Evolutionary conservation across 2,329 filamentous ascomycete genomes (phyloP).

Genomic region (Neonectria ditissima): DNA sequence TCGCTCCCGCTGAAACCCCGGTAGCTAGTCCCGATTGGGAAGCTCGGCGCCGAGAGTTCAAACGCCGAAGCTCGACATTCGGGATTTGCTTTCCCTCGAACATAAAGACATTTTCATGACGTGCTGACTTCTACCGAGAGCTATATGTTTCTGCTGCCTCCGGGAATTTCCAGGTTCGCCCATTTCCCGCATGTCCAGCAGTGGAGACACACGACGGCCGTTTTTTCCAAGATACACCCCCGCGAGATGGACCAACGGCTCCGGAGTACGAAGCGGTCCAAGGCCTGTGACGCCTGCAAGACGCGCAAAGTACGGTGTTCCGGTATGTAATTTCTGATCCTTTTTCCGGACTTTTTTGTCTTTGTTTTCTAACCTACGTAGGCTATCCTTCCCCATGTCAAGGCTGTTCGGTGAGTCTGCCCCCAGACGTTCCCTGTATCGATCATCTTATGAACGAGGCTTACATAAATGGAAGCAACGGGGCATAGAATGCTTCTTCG

Average conservation of each 20-base stretch:
- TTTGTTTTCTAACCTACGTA: slow-evolving; percentile 9
- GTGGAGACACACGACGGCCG: slow-evolving; percentile 4
- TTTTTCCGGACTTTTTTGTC: no score
- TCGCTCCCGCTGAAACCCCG: slow-evolving; percentile 7
- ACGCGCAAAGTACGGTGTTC: slow-evolving; percentile 39
- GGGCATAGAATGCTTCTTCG: slow-evolving; percentile 29
- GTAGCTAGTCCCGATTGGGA: slow-evolving; percentile 16
- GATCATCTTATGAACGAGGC: background rate
- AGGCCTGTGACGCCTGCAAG: slow-evolving; percentile 41
- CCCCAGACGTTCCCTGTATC: no score
- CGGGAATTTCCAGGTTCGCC: slow-evolving; percentile 11
- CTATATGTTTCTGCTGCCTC: slow-evolving; percentile 24
- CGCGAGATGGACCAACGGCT: slow-evolving; percentile 22
- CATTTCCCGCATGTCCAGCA: slow-evolving; percentile 6
- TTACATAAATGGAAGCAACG: slow-evolving; percentile 26
- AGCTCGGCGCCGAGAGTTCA: slow-evolving; percentile 34
- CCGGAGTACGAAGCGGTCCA: slow-evolving; percentile 32
- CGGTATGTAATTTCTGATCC: slow-evolving; percentile 19
- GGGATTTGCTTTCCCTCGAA: slow-evolving; percentile 14
- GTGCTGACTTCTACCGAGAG: slow-evolving; percentile 11
- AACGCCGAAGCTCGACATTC: background rate
- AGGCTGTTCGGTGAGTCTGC: slow-evolving; percentile 32
- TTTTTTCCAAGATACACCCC: background rate
- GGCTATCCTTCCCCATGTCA: slow-evolving; percentile 37
- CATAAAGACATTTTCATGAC: slow-evolving; percentile 10